phyloP scores from a whole-genome alignment of 164 flowering plant species.

The Warburgia ugandensis region DNA sequence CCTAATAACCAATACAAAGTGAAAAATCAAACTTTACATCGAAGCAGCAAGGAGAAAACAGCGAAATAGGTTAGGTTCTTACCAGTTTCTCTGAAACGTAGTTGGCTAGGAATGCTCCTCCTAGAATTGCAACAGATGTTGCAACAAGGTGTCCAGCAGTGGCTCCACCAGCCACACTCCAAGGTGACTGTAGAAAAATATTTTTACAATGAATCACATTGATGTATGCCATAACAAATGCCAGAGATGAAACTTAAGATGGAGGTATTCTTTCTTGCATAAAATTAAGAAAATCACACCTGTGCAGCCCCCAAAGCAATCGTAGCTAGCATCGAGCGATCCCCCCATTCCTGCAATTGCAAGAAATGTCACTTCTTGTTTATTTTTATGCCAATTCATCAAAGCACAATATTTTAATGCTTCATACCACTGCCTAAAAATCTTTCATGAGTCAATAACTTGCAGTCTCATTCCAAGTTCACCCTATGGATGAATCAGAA shows the following conservation, averaged over 20 bases:
- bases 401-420: too few relatives aligned
- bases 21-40: too few relatives aligned
- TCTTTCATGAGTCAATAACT: too few relatives aligned
- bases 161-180: constrained; percentile 98
- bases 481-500: too few relatives aligned
- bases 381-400: too few relatives aligned
- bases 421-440: too few relatives aligned
- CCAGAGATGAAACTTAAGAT: not conserved
- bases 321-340: constrained; percentile 98
- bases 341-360: constrained; percentile 99
- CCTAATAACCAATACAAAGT: too few relatives aligned
- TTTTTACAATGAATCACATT: too few relatives aligned
- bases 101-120: constrained; percentile 89
- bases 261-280: not conserved
- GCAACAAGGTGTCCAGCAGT: constrained; percentile 90
- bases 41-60: not conserved
- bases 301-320: constrained; percentile 98
- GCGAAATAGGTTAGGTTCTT: constrained; percentile 6
- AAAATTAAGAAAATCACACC: constrained; percentile 38
- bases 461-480: too few relatives aligned
- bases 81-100: constrained; percentile 97
- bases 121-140: constrained; percentile 66
- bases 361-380: too few relatives aligned
- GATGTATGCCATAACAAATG: too few relatives aligned
- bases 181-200: constrained; percentile 65